phyloP scores from a whole-genome alignment of 108 stramenopile genomes.

The Aureococcus anophagefferens region DNA sequence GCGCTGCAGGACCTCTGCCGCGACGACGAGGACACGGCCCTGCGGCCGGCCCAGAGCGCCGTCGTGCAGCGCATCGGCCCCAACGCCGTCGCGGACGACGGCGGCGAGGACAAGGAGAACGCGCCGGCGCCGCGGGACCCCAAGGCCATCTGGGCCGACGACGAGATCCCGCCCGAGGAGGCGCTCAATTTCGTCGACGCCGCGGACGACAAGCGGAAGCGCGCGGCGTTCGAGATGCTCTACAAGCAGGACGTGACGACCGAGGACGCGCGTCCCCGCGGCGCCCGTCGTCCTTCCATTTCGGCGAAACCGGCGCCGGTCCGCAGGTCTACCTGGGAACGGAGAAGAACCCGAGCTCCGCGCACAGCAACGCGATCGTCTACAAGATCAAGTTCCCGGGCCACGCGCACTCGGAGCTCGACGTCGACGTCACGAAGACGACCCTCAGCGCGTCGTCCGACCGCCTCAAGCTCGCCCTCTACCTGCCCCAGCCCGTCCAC shows the following conservation, averaged over 20 bases:
- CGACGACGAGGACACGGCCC: too few species aligned
- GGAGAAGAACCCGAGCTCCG: background rate
- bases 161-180: background rate
- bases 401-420: background rate
- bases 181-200: background rate
- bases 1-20: too few species aligned
- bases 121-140: background rate
- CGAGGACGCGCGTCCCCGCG: background rate
- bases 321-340: background rate
- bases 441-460: background rate
- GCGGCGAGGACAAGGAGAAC: too few species aligned
- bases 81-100: too few species aligned
- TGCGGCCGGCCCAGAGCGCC: too few species aligned
- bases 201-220: background rate
- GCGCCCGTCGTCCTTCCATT: too few species aligned
- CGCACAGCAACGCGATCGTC: background rate
- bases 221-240: background rate
- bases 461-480: background rate
- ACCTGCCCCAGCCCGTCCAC: background rate
- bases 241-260: background rate
- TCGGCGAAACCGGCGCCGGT: too few species aligned
- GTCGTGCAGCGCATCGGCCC: too few species aligned
- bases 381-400: background rate
- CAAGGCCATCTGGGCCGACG: background rate
- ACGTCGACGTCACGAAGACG: background rate